Conservation (phyloP, 106 monocot genomes). For the Dioscorea alata region DNA sequence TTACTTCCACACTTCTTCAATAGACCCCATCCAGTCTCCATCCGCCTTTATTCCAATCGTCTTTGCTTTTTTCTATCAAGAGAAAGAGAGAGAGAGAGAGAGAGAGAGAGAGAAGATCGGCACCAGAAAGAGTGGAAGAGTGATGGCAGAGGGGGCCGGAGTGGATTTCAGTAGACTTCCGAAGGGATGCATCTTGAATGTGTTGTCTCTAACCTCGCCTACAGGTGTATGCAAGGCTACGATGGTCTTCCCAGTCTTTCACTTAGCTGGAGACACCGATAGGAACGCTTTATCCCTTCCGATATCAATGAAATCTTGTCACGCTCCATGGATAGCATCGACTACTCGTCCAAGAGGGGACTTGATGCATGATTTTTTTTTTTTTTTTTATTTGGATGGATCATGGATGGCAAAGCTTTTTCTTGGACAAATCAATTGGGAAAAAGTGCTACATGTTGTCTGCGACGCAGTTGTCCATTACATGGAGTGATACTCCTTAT, state of each 20-base stretch:
- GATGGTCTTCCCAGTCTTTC: conserved; percentile 23
- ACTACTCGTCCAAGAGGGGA: conserved; percentile 17
- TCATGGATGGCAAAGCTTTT: conserved; percentile 61
- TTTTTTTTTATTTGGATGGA: too few relatives aligned
- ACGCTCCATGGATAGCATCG: conserved; percentile 13
- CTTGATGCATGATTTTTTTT: too few relatives aligned
- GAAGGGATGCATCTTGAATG: conserved; percentile 43
- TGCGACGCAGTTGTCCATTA: conserved; percentile 49
- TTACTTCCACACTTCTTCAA: too few relatives aligned
- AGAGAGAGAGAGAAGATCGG: too few relatives aligned
- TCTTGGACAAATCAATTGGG: conserved; percentile 53
- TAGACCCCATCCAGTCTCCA: too few relatives aligned
- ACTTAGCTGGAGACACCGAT: conserved; percentile 38
- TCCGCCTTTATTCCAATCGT: too few relatives aligned
- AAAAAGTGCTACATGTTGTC: conserved; percentile 63
- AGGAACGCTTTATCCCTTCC: conserved; percentile 38
- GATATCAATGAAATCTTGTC: conserved; percentile 25
- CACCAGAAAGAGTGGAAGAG: too few relatives aligned
- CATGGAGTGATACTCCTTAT: conserved; percentile 39
- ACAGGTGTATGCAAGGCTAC: conserved; percentile 34
- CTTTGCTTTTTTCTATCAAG: too few relatives aligned
- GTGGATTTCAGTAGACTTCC: not conserved
- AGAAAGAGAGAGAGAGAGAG: too few relatives aligned
- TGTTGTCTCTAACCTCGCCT: conserved; percentile 37
- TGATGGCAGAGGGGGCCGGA: too few relatives aligned